Base-by-base conservation (phyloP, 1,284 basidiomycete species). In the Heterobasidion irregulare region DNA sequence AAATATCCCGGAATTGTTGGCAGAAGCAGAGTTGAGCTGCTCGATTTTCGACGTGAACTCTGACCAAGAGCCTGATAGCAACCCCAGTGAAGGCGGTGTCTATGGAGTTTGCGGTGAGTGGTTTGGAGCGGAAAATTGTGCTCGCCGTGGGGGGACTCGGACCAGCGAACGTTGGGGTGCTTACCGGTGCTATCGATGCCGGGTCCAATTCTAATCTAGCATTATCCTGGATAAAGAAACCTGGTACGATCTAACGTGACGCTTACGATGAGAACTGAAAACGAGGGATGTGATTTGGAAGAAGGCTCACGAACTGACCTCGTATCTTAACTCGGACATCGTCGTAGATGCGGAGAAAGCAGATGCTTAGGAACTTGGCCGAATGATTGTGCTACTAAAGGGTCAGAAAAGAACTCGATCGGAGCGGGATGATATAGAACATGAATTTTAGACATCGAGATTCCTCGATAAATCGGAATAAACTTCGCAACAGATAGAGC, bases 61-160 rank as follows among this genome's bases (percentile, higher is more conserved):
- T 0, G 57, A 52, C 88, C 88, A 91, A 47, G 83, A 68, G 16
- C 77, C 67, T 0, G 71, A 56, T 0, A 79, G 62, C 9, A 89
- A 69, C 7, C 86, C 87, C 57, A 91, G 86, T 33, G 78, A 72
- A 8, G 75, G 69, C 8, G 82, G 82, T 19, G 83, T 67, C 84
- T 86, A 45, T 53, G 26, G 26, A 45, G 38, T 12, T 41, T 19
- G 38, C 43, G 12, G 34, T 33, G 33, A 6, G 16, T 53, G n/a
- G 53, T 41, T 8, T 12, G 34, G 9, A 35, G 46, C 7, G 16
- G 41, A 44, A 16, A 16, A 44, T 13, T 44, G 16, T 44, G 13
- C 12, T 13, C 12, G 41, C 13, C 5, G 8, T 16, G 16, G 41
- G 41, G 16, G 13, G 13, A 44, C 26, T 26, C 26, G 26, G 26